Base-by-base conservation (phyloP, 2,329 filamentous ascomycete species). In the Fusarium kyushuense region DNA sequence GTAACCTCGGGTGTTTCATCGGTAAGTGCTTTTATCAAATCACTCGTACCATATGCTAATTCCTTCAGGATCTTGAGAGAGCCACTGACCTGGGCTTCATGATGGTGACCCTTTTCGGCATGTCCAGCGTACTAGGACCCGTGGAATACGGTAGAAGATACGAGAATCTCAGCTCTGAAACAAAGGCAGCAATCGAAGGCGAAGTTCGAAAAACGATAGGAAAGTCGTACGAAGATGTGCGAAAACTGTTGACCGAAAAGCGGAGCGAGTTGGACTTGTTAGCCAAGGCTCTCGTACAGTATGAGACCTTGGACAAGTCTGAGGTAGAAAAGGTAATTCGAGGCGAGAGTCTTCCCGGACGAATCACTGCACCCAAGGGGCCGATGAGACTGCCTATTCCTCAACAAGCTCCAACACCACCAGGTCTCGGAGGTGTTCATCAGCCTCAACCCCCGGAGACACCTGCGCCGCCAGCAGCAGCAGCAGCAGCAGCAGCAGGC, bases 251-350 rank as follows among this genome's bases (percentile, higher is more conserved):
- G 46, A 87, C 86, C 2, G 86, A 88, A 35, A 93, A 92, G 77
- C 89, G 94, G 57, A 90, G 91, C 61, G 95, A 97, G 78, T 86
- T 99, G 10, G 95, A 99, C 73, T 84, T 93, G 13, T 83, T 99
- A 12, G 95, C 96, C 29, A 90, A 94, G 75, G 96, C 94, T 8
- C 85, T 99, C 12, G 89, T 99, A 33, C 90, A 97, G 79, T 98
- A 97, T 79, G 96, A 99, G 83, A 97, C 94, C 0, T 82, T 99
- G 52, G 91, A 92, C 78, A 92, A 91, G 78, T 89, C 91, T 5
- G 96, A 99, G 79, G 96, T 98, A 67, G 89, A 94, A 78, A 93
- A 92, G 82, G 92, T 98, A 8, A 90, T 99, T 67, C 88, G 87
- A 53, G 96, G 96, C 35, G 93, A 97, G 81, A 90, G 92, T 76